Evolutionary conservation across 176 grass and related monocot genomes (phyloP), one percentile per base, ranked within the genome.

Genomic region (Canna indica): DNA sequence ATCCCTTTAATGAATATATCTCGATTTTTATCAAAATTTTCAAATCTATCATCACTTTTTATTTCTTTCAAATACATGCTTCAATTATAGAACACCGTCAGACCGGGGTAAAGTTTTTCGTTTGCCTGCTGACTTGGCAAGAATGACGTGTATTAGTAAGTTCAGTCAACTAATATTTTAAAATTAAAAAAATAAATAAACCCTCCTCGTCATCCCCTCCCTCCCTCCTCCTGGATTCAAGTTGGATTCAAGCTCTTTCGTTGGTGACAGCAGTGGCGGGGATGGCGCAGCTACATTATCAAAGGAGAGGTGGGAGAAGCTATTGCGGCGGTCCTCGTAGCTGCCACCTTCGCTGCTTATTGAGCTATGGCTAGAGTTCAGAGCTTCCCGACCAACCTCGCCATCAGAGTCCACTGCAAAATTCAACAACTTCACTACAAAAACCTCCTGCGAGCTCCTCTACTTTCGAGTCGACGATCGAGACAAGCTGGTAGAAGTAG

Each of bases 341-440:
- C 82, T 75, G 35, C 84, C 85, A 25, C 80, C 75, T 8, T 60
- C 59, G 65, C 83, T 86, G 50, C 87, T 89, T 18, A 80, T 58
- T 7, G 90, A 90, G 76, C 87, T 95, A 47, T 88, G 85, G 85
- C 91, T 88, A 65, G 88, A 91, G 75, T 86, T 88, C 0, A 84
- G 22, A 39, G 70, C 86, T 41, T 81, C 87, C 52, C 81, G 32
- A 14, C 85, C 79, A 30, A 81, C 88, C 47, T 95, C 91, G 5
- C 76, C 71, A 77, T 90, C 86, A 20, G 80, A 73, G 42, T 83
- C 77, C 39, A 28, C 18, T 32, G 31, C 18, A 29, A 77, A 39
- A 31, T 56, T 46, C 47, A 68, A 20, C 75, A 77, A 68, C 31
- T 67, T 47, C 48, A 12, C 32, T 31, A n/a, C n/a, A n/a, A n/a